Evolutionary conservation across 2,329 filamentous ascomycete genomes (phyloP), one percentile per base, ranked within the genome.

Genomic region (Monosporascus sp.): DNA sequence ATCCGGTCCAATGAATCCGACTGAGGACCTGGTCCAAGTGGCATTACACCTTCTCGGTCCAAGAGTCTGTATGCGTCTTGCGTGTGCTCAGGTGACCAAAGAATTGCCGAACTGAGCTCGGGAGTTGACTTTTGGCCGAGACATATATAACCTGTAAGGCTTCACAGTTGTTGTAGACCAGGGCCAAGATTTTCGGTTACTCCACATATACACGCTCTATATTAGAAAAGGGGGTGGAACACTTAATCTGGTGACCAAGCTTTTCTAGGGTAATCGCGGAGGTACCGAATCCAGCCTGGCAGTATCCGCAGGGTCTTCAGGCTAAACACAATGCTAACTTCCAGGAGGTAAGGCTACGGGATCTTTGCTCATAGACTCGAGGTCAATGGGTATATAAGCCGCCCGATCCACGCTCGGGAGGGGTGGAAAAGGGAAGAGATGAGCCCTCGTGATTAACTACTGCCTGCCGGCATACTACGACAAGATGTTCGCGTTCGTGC

Each of bases 401-500:
- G 5, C 31, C 11, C 31, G 31, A 14, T 34, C 31, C 11, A 34
- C 11, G 11, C 17, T 18, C 38, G 17, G 17, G 11, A 11, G 38
- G 17, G 38, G 38, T 2, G 18, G 38, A 41, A 41, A 20, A 2
- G 38, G 18, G 38, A 18, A 41, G 17, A 11, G 38, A 34, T 14
- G 9, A 9, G 31, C 31, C 9, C 11, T 34, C 31, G 31, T 34
- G 11, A 34, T 20, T 42, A 24, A 18, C 11, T 42, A 11, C 39
- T 24, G 22, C 47, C 24, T 38, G 31, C 24, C 39, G 39, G 8
- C 39, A 42, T 25, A 22, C n/a, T 15, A 44, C 14, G 17, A 25
- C 25, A 47, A 47, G 8, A 51, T 51, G 50, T 38, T 47, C 27
- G 45, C 42, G n/a, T 39, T 39, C 36, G 14, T 47, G 25, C 27